Base-by-base conservation (phyloP, 805 yeast species). In the Pichia membranifaciens region DNA sequence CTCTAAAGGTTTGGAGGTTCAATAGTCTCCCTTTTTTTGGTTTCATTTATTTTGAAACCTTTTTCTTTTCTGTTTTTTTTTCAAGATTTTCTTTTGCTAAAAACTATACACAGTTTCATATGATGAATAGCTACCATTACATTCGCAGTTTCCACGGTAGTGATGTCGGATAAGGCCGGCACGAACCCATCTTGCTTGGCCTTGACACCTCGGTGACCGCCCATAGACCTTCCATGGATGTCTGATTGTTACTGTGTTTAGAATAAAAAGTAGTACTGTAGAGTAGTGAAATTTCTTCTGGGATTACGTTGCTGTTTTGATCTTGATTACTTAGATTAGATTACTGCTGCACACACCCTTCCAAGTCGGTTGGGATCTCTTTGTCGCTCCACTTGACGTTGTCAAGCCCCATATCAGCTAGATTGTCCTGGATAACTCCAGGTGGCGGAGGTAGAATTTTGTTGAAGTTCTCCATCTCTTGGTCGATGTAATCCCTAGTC, bases 81-180 rank as follows among this genome's bases (percentile, higher is more conserved):
- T 33, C 20, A 28, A 9, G 1, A 1, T 25, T 43, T 40, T 13
- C 12, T 17, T 42, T 23, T 33, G 7, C 5, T 31, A 33, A n/a
- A n/a, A n/a, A 15, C 40, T 25, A 21, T 31, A 16, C 23, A 16
- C 21, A 42, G 50, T 60, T 60, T 59, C 48, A 79, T 61, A 72
- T 84, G 93, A 84, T 84, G 90, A 84, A 79, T 73, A 72, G 69
- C 69, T 72, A 68, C 81, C 82, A 73, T 73, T 69, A 82, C 93
- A 84, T 84, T 84, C 93, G 91, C 93, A 84, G 93, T 84, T 84
- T 84, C 90, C 91, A 79, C 93, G 93, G 90, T 83, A 84, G 86
- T 69, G 79, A 74, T 79, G 81, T 89, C 76, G 70, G 70, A 70
- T 69, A 60, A 60, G 61, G 58, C 48, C 29, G 50, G 57, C 59